Evolutionary conservation across 192 early-diverging fungal genomes (phyloP).

Genomic region (Entomortierella chlamydospora): DNA sequence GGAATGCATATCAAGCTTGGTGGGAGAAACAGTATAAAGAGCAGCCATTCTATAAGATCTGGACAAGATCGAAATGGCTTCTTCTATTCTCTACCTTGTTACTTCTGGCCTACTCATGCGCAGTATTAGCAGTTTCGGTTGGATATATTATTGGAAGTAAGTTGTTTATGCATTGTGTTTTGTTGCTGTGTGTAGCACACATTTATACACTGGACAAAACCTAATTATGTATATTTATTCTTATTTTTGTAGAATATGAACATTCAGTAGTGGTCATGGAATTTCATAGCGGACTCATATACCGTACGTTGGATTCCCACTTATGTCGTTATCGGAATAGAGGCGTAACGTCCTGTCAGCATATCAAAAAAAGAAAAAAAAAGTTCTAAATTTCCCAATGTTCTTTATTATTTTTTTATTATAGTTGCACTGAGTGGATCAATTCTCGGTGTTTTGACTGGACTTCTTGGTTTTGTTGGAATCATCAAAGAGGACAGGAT

Average conservation of each 20-base stretch:
- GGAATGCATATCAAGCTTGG: slow-evolving; percentile 36
- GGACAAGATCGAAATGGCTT: slow-evolving; percentile 37
- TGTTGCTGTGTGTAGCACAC: background rate
- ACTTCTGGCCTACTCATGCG: slow-evolving; percentile 21
- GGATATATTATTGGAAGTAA: slow-evolving; percentile 18
- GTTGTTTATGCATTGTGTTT: background rate
- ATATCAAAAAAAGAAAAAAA: too few relatives aligned
- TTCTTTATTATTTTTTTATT: slow-evolving; percentile 5
- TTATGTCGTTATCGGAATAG: background rate
- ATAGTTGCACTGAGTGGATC: slow-evolving; percentile 42
- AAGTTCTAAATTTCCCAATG: background rate
- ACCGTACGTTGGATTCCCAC: slow-evolving; percentile 19
- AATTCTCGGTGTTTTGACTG: slow-evolving; percentile 17
- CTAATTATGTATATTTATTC: background rate
- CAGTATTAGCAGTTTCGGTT: background rate
- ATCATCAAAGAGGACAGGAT: slow-evolving; percentile 46
- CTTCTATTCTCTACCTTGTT: slow-evolving; percentile 9
- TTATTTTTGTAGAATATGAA: slow-evolving; percentile 1
- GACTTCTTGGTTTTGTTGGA: slow-evolving; percentile 42
- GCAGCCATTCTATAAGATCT: slow-evolving; percentile 37
- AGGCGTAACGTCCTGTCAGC: background rate
- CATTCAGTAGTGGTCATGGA: slow-evolving; percentile 33
- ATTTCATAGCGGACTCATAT: slow-evolving; percentile 36
- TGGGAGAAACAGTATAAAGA: slow-evolving; percentile 29
- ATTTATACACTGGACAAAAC: too few relatives aligned